These are phyloP conservation scores for Rasamsonia emersonii DNA, from an alignment of 2,329 filamentous ascomycete species.

Conservation along the genomic window DNA sequence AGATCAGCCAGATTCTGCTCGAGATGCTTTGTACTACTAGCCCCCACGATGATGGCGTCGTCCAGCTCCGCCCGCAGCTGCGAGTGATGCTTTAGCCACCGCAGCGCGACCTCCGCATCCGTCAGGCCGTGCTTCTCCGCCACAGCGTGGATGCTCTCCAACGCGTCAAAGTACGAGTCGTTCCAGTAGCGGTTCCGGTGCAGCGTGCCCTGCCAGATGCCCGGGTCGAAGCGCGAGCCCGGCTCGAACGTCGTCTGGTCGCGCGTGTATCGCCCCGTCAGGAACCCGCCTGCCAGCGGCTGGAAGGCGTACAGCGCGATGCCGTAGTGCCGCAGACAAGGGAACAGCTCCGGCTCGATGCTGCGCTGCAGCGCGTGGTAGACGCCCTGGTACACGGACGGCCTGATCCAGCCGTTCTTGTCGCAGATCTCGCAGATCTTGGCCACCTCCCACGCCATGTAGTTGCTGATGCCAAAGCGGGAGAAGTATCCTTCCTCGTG, in stretches of 20 bases:
- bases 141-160: slow-evolving; percentile 31
- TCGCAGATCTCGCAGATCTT: slow-evolving; percentile 39
- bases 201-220: slow-evolving; percentile 29
- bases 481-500: slow-evolving; percentile 38
- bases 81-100: slow-evolving; percentile 41
- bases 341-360: slow-evolving; percentile 35
- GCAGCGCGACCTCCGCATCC: slow-evolving; percentile 34
- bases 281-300: slow-evolving; percentile 39
- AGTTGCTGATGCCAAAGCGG: slow-evolving; percentile 41
- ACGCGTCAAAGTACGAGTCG: slow-evolving; percentile 34
- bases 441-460: slow-evolving; percentile 39
- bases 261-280: slow-evolving; percentile 34
- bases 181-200: slow-evolving; percentile 35
- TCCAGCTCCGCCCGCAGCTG: slow-evolving; percentile 21
- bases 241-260: slow-evolving; percentile 21
- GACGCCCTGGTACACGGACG: slow-evolving; percentile 40
- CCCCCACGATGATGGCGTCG: slow-evolving; percentile 35
- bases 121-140: slow-evolving; percentile 34
- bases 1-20: slow-evolving; percentile 30
- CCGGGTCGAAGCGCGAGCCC: slow-evolving; percentile 32
- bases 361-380: slow-evolving; percentile 33
- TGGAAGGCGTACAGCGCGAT: slow-evolving; percentile 35
- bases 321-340: slow-evolving; percentile 34
- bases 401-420: slow-evolving; percentile 33
- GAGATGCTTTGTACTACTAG: slow-evolving; percentile 27